Base-by-base conservation (phyloP, 768 basidiomycete genomes). In the Cystobasidium ongulense region DNA sequence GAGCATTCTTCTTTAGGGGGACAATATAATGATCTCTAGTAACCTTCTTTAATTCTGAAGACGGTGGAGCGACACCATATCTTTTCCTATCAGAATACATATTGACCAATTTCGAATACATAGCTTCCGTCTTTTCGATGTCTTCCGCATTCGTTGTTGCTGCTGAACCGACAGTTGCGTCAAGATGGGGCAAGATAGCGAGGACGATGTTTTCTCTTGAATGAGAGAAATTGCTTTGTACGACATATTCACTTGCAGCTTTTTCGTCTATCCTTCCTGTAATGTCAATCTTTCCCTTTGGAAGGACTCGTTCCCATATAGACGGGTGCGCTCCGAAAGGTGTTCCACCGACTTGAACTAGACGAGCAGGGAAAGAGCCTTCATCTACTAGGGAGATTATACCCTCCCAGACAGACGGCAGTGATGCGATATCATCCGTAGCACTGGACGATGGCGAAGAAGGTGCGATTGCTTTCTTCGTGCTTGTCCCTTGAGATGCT, bases 1-100 rank as follows among this genome's bases (percentile, higher is more conserved):
- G 84, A 63, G 88, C 85, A 33, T 81, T 84, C 27, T 88, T 84
- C 25, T 84, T 82, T 18, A 95, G 81, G 0, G 92, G 92, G 21
- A 94, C 85, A 76, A 94, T 86, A 78, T 95, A 95, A 39, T 94
- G 82, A 79, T 95, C 92, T 71, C 89, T 88, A 38, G 91, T 92
- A 46, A 89, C 89, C 71, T 86, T 84, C 78, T 86, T 82, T 21
- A 77, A 17, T 61, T 74, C 75, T 25, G 64, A 46, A 7, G 74
- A 46, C 10, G 64, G 63, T 7, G 66, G 75, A 61, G 74, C 59
- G 23, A 79, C 79, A n/a, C 79, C 79, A 31, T 74, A 57, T 1
- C 79, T 75, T 35, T 77, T 75, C 27, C 65, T 75, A 33, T 72
- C 39, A 31, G 67, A 17, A 72, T 76, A 77, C n/a, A 53, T 57